Conservation (phyloP, 2,329 filamentous ascomycete species). For the Talaromyces albobiverticillius region DNA sequence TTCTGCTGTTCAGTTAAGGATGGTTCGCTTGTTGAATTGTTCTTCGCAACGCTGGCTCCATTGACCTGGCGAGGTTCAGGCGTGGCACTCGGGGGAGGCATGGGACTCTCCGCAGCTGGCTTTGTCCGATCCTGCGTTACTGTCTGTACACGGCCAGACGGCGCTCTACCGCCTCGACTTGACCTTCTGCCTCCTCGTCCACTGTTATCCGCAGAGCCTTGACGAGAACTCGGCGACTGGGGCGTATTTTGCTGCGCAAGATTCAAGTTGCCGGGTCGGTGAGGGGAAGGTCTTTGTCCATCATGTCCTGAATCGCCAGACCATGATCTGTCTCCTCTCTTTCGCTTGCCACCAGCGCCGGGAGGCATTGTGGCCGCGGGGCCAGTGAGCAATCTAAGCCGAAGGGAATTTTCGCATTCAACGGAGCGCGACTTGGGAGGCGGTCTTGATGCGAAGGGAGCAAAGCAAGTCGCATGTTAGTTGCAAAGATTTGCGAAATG, state of each 20-base stretch:
- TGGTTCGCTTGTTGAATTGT: constrained; percentile 16
- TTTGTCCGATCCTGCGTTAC: constrained; percentile 34
- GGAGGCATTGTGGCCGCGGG: constrained; percentile 46
- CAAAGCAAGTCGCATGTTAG: neutral
- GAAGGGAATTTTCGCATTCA: constrained; percentile 24
- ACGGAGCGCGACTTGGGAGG: constrained; percentile 32
- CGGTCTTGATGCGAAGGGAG: constrained; percentile 10
- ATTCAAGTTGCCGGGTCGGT: constrained; percentile 46
- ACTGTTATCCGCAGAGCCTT: constrained; percentile 37
- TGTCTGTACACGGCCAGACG: constrained; percentile 32
- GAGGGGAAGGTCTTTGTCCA: constrained; percentile 43
- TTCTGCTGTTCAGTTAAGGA: constrained; percentile 20
- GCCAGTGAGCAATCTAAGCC: constrained; percentile 18
- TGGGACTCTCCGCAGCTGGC: constrained; percentile 28
- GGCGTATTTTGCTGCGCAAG: constrained; percentile 52
- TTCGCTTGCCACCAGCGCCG: constrained; percentile 54
- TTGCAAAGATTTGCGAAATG: neutral
- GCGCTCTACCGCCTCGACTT: constrained; percentile 38
- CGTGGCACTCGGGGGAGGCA: constrained; percentile 32
- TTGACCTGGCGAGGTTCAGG: constrained; percentile 30
- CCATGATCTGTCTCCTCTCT: constrained; percentile 47
- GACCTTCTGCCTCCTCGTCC: constrained; percentile 36
- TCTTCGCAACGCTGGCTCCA: constrained; percentile 22
- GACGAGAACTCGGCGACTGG: constrained; percentile 31
- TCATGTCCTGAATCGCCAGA: constrained; percentile 42